Conservation (phyloP, 805 yeast genomes). For the Candida endomychidarum region DNA sequence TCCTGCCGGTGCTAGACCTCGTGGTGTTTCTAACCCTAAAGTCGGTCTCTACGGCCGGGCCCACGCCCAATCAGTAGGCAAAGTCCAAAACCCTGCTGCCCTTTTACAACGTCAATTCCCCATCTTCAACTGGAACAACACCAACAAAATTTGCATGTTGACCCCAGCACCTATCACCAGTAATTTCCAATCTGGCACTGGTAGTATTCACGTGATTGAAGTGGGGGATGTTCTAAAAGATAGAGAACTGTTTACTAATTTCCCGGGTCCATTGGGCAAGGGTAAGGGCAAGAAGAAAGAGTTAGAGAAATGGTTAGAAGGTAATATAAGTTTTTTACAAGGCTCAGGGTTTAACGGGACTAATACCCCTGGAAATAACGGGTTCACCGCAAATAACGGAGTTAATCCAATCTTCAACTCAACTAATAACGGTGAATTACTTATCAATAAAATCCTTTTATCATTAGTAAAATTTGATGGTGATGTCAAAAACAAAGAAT, state of each 20-base stretch:
- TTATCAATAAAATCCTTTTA: constrained; percentile 33
- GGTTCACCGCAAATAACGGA: no score
- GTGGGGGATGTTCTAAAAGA: constrained; percentile 21
- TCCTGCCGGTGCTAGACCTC: constrained; percentile 5
- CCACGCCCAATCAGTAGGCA: constrained; percentile 27
- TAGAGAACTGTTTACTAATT: constrained; percentile 32
- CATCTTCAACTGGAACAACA: constrained; percentile 59
- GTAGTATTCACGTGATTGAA: constrained; percentile 35
- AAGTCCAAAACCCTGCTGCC: constrained; percentile 51
- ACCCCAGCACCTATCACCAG: constrained; percentile 21
- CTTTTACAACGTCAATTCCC: constrained; percentile 69
- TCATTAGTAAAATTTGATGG: constrained; percentile 32
- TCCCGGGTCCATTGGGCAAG: constrained; percentile 68
- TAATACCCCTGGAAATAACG: constrained; percentile 5
- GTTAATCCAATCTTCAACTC: no score
- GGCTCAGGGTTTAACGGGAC: constrained; percentile 6
- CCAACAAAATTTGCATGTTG: constrained; percentile 28
- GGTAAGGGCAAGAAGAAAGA: constrained; percentile 63
- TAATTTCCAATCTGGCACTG: constrained; percentile 22
- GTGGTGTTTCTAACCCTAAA: constrained; percentile 18
- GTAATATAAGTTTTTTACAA: constrained; percentile 19
- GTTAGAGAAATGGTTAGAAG: constrained; percentile 58
- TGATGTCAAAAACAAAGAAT: constrained; percentile 25
- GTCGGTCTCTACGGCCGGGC: constrained; percentile 22
- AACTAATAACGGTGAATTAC: constrained; percentile 23